Percentiles rank a stretch among this genome's conserved stretches.
phyloP scores from a whole-genome alignment of 345 rosid species.

The Arabis hirsuta region DNA sequence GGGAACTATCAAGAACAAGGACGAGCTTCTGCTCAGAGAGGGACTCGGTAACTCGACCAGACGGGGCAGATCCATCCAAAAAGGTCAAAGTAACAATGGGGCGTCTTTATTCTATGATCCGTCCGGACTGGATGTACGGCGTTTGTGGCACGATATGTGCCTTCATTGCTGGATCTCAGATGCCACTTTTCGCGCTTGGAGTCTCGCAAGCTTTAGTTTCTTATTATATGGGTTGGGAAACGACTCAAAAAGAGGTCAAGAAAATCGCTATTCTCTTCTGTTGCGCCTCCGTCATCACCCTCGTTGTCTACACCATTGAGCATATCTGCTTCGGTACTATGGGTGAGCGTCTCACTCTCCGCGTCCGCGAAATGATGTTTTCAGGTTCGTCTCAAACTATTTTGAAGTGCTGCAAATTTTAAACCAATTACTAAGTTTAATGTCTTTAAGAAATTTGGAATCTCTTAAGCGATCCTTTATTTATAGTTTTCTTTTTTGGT shows the following conservation, averaged over 20 bases:
- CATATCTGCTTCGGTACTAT: slow-evolving; percentile 83
- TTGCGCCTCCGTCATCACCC: slow-evolving; percentile 64
- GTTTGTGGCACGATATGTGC: slow-evolving; percentile 70
- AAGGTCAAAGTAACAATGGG: slow-evolving; percentile 52
- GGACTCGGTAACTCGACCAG: slow-evolving; percentile 62
- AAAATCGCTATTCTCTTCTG: slow-evolving; percentile 71
- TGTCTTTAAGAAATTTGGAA: neutral
- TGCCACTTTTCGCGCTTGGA: slow-evolving; percentile 98
- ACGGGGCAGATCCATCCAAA: slow-evolving; percentile 50
- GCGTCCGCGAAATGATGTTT: slow-evolving; percentile 86
- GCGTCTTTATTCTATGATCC: slow-evolving; percentile 79
- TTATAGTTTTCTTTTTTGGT: slow-evolving; percentile 11
- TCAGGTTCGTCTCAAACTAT: slow-evolving; percentile 49
- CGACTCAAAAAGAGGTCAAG: slow-evolving; percentile 69
- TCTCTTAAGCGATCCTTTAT: slow-evolving; percentile 1
- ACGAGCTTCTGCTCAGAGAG: slow-evolving; percentile 84
- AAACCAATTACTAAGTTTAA: neutral
- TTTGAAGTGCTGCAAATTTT: neutral
- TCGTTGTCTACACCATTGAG: slow-evolving; percentile 66
- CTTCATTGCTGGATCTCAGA: slow-evolving; percentile 80
- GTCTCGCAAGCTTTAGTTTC: slow-evolving; percentile 91
- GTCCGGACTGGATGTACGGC: slow-evolving; percentile 91
- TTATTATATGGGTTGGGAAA: slow-evolving; percentile 81
- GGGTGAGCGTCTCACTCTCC: slow-evolving; percentile 94
- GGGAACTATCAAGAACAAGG: slow-evolving; percentile 69